Evolutionary conservation across 495 filamentous ascomycete species (phyloP), one percentile per base, ranked within the genome.

Genomic region (Apiosordaria backusii): DNA sequence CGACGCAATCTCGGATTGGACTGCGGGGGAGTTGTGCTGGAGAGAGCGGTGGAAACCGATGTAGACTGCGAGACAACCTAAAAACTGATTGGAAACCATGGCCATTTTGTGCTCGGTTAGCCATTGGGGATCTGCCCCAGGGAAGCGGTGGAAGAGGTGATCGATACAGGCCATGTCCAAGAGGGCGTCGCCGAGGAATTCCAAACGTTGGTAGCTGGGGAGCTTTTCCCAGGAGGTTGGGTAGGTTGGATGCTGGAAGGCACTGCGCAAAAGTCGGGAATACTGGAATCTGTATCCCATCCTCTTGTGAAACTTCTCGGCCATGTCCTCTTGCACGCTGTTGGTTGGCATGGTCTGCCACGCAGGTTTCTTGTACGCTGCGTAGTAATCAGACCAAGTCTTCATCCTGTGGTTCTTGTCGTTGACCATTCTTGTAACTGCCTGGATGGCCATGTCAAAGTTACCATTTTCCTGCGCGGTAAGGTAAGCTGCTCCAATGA

Each of bases 91-190:
- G 16, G 93, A 96, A 2, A 95, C 94, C 93, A 99, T 97, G 10
- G 96, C 93, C 92, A 96, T 97, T 84, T 97, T 99, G 80, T 99
- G 96, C 78, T 99, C 95, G 1, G 95, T 99, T 35, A 99, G 84
- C 95, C 95, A 99, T 74, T 97, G 93, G 1, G 95, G 94, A 73
- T 97, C 93, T 65, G 87, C 87, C 55, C 86, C 82, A 0, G 92
- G 92, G 73, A 89, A 91, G 13, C 82, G 82, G 66, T 87, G 78
- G 76, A 90, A 99, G 19, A 99, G 79, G 67, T 90, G 85, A 61
- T 92, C 88, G 62, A 99, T 86, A 71, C 88, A 92, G 57, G 85
- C 89, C 87, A 96, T 91, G 71, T 99, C 95, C 1, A 97, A 84
- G 18, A 99, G 81, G 2, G 94, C 84, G 72, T 99, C 95, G 3